phyloP scores from a whole-genome alignment of 768 basidiomycete genomes.

The Serendipita sp. region DNA sequence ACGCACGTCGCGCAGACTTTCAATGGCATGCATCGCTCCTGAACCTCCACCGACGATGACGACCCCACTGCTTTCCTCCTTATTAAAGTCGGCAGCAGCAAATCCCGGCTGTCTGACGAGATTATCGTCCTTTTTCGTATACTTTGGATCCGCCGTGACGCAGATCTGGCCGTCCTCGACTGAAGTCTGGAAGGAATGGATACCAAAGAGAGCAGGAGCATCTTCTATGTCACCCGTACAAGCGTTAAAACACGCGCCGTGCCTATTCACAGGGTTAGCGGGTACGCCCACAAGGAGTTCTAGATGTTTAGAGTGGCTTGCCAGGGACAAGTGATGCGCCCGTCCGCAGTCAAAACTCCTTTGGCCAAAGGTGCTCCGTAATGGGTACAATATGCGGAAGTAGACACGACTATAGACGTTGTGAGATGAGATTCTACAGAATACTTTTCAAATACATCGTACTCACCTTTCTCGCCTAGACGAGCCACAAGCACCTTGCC shows the following conservation, averaged over 20 bases:
- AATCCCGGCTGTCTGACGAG: constrained; percentile 40
- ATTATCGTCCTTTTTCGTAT: constrained; percentile 51
- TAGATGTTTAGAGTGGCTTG: neutral
- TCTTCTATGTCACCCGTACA: constrained; percentile 83
- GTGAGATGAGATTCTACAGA: constrained; percentile 7
- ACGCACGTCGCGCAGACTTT: constrained; percentile 62
- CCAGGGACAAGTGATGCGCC: constrained; percentile 47
- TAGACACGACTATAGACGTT: constrained; percentile 27
- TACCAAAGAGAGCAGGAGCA: constrained; percentile 63
- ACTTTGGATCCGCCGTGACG: constrained; percentile 51
- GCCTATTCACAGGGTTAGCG: neutral
- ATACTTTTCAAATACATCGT: neutral
- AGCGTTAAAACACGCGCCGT: constrained; percentile 64
- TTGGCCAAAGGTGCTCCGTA: constrained; percentile 80
- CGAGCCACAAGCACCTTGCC: constrained; percentile 64
- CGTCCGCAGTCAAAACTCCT: constrained; percentile 64
- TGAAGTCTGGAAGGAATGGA: constrained; percentile 62
- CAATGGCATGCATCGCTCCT: constrained; percentile 58
- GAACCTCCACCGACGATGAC: constrained; percentile 80
- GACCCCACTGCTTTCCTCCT: constrained; percentile 40
- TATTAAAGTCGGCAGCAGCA: constrained; percentile 29
- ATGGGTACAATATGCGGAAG: constrained; percentile 77
- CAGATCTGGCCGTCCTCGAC: constrained; percentile 57
- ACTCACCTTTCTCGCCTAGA: constrained; percentile 51
- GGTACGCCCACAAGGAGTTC: neutral